Percentiles rank a stretch among this genome's conserved stretches.
Conservation (phyloP, 805 yeast genomes). For the Cyberlindnera maritima region DNA sequence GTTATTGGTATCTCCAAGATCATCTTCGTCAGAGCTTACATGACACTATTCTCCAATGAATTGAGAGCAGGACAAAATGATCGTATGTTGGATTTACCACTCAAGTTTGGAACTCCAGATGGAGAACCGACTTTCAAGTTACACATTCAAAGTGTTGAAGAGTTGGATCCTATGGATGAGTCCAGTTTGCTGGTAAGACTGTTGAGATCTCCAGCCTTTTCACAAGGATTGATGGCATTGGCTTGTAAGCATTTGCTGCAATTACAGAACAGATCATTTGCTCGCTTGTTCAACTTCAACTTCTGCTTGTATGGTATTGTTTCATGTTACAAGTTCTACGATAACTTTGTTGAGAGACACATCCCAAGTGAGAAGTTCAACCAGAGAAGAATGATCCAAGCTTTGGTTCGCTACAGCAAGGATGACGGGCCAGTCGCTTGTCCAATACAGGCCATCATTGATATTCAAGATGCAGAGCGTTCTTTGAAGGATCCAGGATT, state of each 20-base stretch:
- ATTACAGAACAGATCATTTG: conserved; percentile 10
- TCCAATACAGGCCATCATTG: not conserved
- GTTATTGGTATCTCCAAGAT: conserved; percentile 13
- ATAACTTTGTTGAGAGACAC: conserved; percentile 5
- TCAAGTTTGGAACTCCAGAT: not conserved
- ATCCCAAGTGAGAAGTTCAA: conserved; percentile 1
- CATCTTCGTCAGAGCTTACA: conserved; percentile 18
- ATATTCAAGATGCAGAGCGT: not conserved
- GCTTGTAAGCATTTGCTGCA: conserved; percentile 14
- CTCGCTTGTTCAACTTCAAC: conserved; percentile 8
- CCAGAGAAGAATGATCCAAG: conserved; percentile 4
- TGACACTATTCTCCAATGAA: conserved; percentile 12
- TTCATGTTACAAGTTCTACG: conserved; percentile 13
- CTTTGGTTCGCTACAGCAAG: conserved; percentile 3
- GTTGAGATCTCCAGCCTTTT: conserved; percentile 9
- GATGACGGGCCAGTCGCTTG: not conserved
- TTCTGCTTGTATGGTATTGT: conserved; percentile 10
- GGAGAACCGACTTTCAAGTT: conserved; percentile 1
- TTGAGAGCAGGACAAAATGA: not conserved
- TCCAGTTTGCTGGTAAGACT: not conserved
- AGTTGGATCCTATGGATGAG: conserved; percentile 11
- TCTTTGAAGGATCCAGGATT: not conserved
- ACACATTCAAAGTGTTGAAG: conserved; percentile 13
- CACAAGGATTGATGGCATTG: conserved; percentile 12
- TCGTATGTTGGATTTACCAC: not conserved